These are phyloP conservation scores for Backusella mclennaniae DNA, from an alignment of 192 early-diverging fungal species.

Conservation along the genomic window DNA sequence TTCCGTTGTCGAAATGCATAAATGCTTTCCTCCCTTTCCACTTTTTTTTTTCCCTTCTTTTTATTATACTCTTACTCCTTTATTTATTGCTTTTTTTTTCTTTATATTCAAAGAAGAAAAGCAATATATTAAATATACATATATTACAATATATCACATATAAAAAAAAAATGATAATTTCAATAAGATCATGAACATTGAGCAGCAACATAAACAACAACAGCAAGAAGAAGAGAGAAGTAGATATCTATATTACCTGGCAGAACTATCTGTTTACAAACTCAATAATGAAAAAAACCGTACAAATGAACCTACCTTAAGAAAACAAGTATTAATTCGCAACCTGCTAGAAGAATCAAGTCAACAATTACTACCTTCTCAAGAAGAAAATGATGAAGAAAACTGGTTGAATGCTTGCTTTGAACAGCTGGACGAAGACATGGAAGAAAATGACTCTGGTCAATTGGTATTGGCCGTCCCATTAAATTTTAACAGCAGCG, in stretches of 20 bases:
- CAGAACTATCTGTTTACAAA: slow-evolving; percentile 11
- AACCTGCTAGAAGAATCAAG: slow-evolving; percentile 7
- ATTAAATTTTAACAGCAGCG: slow-evolving; percentile 1
- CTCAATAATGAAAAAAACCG: background rate
- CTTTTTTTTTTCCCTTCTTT: background rate
- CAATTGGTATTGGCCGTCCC: background rate
- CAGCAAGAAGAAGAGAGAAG: background rate
- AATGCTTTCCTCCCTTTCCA: background rate
- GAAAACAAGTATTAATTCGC: slow-evolving; percentile 17
- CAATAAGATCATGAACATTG: slow-evolving; percentile 5
- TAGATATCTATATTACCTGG: slow-evolving; percentile 5
- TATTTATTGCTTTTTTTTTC: background rate
- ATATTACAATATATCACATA: background rate
- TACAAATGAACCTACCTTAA: slow-evolving; percentile 1
- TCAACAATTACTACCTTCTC: background rate
- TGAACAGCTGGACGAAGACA: slow-evolving; percentile 24
- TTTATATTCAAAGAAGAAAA: background rate
- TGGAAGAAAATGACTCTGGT: slow-evolving; percentile 21
- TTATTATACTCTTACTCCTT: background rate
- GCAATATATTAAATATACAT: background rate
- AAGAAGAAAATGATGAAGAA: slow-evolving; percentile 12
- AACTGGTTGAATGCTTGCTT: slow-evolving; percentile 35
- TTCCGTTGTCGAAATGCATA: background rate
- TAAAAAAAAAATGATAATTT: background rate
- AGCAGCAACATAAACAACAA: background rate